Percentiles rank a stretch among this genome's conserved stretches.
phyloP scores from a whole-genome alignment of 1,284 basidiomycete species.

The Apiotrichum sp. region DNA sequence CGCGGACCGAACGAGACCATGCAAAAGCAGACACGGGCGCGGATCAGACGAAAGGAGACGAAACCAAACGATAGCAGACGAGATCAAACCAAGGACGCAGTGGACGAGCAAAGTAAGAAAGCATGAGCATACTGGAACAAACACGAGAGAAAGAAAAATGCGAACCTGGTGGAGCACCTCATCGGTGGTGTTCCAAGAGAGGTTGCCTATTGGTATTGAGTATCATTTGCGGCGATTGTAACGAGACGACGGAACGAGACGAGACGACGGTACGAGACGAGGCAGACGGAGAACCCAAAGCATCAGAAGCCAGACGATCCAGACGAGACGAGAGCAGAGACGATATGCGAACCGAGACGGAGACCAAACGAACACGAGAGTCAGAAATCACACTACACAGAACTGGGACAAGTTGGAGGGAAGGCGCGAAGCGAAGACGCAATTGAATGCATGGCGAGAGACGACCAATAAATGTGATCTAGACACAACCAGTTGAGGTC shows the following conservation, averaged over 20 bases:
- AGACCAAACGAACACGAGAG: neutral
- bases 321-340: neutral
- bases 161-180: conserved; percentile 71
- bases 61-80: conserved; percentile 7
- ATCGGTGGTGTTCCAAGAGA: conserved; percentile 80
- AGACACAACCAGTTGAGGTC: too few species aligned
- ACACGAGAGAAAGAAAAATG: conserved; percentile 42
- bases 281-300: too few species aligned
- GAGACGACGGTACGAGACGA: neutral
- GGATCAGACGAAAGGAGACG: conserved; percentile 10
- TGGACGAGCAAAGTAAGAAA: neutral
- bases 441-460: too few species aligned
- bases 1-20: neutral
- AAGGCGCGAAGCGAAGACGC: too few species aligned
- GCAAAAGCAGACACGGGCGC: neutral
- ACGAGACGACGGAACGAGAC: too few species aligned
- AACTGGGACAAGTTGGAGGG: too few species aligned
- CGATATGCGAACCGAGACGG: neutral
- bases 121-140: conserved; percentile 67
- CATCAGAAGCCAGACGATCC: too few species aligned
- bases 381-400: conserved; percentile 1
- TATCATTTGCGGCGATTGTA: too few species aligned
- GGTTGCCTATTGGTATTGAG: conserved; percentile 38
- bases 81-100: neutral
- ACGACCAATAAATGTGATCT: too few species aligned